These are phyloP conservation scores for Nicotiana otophora DNA, from an alignment of 257 asterid genomes.

Conservation along the genomic window DNA sequence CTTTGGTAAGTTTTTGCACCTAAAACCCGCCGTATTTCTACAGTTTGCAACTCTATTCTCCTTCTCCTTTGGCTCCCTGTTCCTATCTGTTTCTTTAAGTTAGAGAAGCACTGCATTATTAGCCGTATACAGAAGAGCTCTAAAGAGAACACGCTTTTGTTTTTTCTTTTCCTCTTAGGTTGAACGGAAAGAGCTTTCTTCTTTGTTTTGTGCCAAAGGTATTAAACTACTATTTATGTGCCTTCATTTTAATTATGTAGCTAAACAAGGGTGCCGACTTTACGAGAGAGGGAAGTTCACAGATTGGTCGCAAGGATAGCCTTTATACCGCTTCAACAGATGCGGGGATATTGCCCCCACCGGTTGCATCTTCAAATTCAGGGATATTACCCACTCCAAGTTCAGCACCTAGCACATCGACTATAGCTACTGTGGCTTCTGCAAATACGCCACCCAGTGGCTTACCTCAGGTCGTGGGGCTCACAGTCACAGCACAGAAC, in stretches of 20 bases:
- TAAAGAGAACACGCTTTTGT: neutral
- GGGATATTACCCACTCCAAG: conserved; percentile 20
- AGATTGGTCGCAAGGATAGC: conserved; percentile 36
- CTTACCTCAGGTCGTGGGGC: conserved; percentile 66
- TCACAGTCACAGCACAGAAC: conserved; percentile 69
- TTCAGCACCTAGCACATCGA: conserved; percentile 22
- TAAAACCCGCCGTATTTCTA: neutral
- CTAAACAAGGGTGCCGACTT: conserved; percentile 50
- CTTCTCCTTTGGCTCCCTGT: neutral
- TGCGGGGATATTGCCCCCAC: conserved; percentile 32
- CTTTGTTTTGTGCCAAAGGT: neutral
- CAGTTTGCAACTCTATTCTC: neutral
- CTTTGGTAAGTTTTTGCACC: conserved; percentile 44
- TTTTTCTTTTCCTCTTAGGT: neutral
- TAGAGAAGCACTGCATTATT: neutral
- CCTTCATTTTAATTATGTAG: conserved; percentile 27
- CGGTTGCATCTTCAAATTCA: conserved; percentile 26
- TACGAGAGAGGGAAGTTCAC: conserved; percentile 41
- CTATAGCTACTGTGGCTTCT: conserved; percentile 27
- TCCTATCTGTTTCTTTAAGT: neutral
- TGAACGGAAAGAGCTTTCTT: neutral
- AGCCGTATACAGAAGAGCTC: neutral
- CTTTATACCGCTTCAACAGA: conserved; percentile 25
- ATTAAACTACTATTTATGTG: neutral
- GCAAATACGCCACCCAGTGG: conserved; percentile 37